These are phyloP conservation scores for Calonectria multiphialidica DNA, from an alignment of 2,329 filamentous ascomycete species.

Conservation along the genomic window DNA sequence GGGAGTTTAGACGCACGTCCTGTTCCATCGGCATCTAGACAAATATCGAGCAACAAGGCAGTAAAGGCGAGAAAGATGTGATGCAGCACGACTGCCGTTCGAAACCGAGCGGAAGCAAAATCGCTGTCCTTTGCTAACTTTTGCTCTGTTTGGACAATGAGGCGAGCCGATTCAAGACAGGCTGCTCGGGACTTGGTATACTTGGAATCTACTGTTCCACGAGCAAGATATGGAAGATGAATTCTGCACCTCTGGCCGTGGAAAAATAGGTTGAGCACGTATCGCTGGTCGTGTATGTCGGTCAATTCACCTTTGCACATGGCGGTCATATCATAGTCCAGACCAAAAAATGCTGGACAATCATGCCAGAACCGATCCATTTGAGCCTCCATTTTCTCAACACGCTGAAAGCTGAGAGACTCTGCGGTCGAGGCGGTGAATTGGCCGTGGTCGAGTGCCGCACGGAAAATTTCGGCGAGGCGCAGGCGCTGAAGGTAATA, in stretches of 20 bases:
- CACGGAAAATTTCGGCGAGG: slow-evolving; percentile 49
- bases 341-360: slow-evolving; percentile 39
- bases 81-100: slow-evolving; percentile 41
- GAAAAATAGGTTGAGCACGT: slow-evolving; percentile 43
- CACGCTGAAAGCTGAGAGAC: slow-evolving; percentile 42
- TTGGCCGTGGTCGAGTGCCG: slow-evolving; percentile 45
- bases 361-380: slow-evolving; percentile 38
- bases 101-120: slow-evolving; percentile 38
- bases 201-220: slow-evolving; percentile 30
- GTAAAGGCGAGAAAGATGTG: slow-evolving; percentile 45
- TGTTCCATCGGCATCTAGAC: neutral
- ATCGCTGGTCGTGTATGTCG: slow-evolving; percentile 42
- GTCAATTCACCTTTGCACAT: neutral
- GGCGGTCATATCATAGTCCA: slow-evolving; percentile 31
- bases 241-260: slow-evolving; percentile 46
- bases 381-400: slow-evolving; percentile 45
- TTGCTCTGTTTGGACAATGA: slow-evolving; percentile 43
- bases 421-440: slow-evolving; percentile 40
- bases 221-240: slow-evolving; percentile 46
- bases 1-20: too few relatives aligned
- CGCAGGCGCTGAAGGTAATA: slow-evolving; percentile 50
- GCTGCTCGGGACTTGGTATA: slow-evolving; percentile 43
- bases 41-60: slow-evolving; percentile 44
- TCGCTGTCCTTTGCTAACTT: slow-evolving; percentile 37
- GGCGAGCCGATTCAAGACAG: slow-evolving; percentile 40